Evolutionary conservation across 345 rosid genomes (phyloP), one percentile per base, ranked within the genome.

Genomic region (Murraya paniculata): DNA sequence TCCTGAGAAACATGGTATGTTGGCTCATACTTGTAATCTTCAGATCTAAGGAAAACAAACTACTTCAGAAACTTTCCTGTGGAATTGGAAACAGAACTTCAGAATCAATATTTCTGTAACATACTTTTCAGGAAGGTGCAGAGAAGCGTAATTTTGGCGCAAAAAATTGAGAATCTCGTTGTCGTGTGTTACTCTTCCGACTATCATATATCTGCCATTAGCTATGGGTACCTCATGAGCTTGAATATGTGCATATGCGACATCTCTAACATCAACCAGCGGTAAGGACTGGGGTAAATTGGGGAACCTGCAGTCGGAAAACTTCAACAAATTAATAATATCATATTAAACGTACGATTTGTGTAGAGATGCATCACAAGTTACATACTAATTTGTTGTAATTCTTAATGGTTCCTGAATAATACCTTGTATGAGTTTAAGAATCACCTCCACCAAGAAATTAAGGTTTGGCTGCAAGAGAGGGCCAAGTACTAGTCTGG

Each of bases 1-100:
- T 92, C 97, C 84, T 87, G 88, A 5, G 97, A 94, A 68, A 94
- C 92, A 56, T 91, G 91, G 78, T 86, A 92, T 27, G 83, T 90
- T 4, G 95, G 95, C 57, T 86, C 85, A n/a, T 74, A 86, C 83
- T 92, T 91, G 73, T 90, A 97, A 69, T 88, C 97, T 0, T 86
- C 88, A 67, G 86, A 93, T 85, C 98, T 94, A 88, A 53, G 22
- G 22, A 18, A 53, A 53, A 22, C 21, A 53, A 53, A 53, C 22
- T 5, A 19, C n/a, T 53, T 16, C 21, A 53, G 57, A 53, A 53
- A 53, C 18, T 53, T 53, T 18, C 57, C 18, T 53, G 18, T 91
- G 80, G 77, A 81, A 85, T 90, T 53, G 57, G 57, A 53, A 53
- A 18, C 57, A 53, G 57, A 5, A 53, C 22, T 18, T 53, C 22